Evolutionary conservation across 2,329 filamentous ascomycete species (phyloP), one percentile per base, ranked within the genome.

Genomic region (Epichloe uncinata): DNA sequence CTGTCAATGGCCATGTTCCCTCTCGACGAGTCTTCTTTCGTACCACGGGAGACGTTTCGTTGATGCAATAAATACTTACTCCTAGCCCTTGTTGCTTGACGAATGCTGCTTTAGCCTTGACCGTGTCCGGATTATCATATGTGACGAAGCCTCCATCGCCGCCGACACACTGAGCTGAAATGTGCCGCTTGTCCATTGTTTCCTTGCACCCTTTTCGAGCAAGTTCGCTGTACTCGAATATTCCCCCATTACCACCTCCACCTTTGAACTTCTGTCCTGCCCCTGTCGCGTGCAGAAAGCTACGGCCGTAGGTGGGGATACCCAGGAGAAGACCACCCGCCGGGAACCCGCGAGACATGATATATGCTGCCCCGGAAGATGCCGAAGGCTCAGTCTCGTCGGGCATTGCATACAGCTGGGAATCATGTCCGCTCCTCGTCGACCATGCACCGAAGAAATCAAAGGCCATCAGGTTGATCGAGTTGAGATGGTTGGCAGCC

Each of bases 381-480:
- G 77, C 82, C 1, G 83, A 88, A 1, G 77, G 71, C 54, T 83
- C 75, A 55, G 75, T 77, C 55, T 78, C n/a, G n/a, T n/a, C 74
- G 49, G 65, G 69, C 51, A 79, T 74, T 1, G 79, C 70, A 60
- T 82, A 86, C 1, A 93, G 76, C 61, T 89, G 85, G 4, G 85
- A 79, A 49, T 91, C 87, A 62, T 91, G 84, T 6, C 85, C 86
- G 43, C 78, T 79, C 51, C 75, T 75, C 33, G 70, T 62, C 1
- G 77, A 78, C 85, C 85, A 90, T 3, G 78, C 72, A 1, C 86
- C 85, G 26, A 77, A 81, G 60, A 90, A 86, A 64, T 93, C 86
- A 65, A 89, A 93, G 1, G 85, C 78, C 77, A 85, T 87, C 36
- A 93, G 69, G 63, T 91, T 91, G 63, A 93, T 69, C 54, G 82